A percentile compares a stretch with the other conserved stretches of the same genome.
phyloP scores from a whole-genome alignment of 2,329 filamentous ascomycete genomes.

The Xylaria sp. region DNA sequence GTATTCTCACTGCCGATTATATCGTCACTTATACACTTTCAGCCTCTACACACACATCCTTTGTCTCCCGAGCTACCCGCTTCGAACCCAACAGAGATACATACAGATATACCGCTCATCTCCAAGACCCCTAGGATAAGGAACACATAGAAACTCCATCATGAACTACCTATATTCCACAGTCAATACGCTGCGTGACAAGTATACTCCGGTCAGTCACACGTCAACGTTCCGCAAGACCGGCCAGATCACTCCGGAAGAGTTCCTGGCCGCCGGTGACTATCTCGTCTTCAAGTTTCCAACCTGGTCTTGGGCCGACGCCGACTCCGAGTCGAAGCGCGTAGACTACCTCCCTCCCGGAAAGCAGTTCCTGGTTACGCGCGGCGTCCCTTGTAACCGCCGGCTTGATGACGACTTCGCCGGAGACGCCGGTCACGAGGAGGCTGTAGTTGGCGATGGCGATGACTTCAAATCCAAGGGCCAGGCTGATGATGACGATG shows the following conservation, averaged over 20 bases:
- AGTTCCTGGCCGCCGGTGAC: constrained; percentile 95
- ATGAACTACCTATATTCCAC: constrained; percentile 96
- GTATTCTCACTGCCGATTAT: neutral
- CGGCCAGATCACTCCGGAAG: constrained; percentile 95
- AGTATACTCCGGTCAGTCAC: constrained; percentile 87
- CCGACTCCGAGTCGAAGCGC: constrained; percentile 81
- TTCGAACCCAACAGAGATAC: constrained; percentile 16
- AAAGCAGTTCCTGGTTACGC: constrained; percentile 95
- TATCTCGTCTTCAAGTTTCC: constrained; percentile 99
- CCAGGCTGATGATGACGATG: constrained; percentile 75
- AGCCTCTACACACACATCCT: constrained; percentile 12
- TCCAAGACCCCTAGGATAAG: constrained; percentile 8
- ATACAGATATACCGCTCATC: constrained; percentile 17
- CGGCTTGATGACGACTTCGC: constrained; percentile 94
- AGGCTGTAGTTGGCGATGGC: constrained; percentile 85
- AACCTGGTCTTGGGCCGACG: constrained; percentile 96
- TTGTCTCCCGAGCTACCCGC: constrained; percentile 21
- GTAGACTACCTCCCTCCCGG: constrained; percentile 83
- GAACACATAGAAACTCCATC: constrained; percentile 40
- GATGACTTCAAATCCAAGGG: constrained; percentile 67
- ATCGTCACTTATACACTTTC: neutral
- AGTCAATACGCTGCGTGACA: constrained; percentile 90
- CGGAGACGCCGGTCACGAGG: constrained; percentile 85
- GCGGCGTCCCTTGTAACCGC: constrained; percentile 92
- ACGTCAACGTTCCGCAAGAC: constrained; percentile 94